These are phyloP conservation scores for Ceratocystis diversiconidia DNA, from an alignment of 2,329 filamentous ascomycete genomes.

Conservation along the genomic window DNA sequence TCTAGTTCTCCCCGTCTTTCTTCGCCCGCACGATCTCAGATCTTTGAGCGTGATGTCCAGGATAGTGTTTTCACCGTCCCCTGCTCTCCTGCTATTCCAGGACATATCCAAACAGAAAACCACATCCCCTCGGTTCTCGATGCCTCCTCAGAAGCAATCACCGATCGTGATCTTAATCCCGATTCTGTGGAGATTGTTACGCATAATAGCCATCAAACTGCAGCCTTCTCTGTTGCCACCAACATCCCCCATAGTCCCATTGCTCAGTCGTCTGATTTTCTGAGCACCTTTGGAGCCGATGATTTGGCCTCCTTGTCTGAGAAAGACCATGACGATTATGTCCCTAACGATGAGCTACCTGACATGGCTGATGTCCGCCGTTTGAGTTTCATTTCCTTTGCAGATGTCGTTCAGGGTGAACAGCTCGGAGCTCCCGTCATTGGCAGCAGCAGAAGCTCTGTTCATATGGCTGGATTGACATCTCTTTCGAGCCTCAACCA, in stretches of 20 bases:
- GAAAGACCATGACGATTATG: conserved; percentile 41
- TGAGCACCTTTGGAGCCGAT: conserved; percentile 39
- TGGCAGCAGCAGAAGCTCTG: conserved; percentile 49
- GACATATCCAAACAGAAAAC: conserved; percentile 88
- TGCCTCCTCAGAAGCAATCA: conserved; percentile 83
- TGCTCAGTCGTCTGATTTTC: conserved; percentile 28
- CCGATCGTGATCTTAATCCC: conserved; percentile 68
- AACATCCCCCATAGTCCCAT: conserved; percentile 26
- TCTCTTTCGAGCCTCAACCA: conserved; percentile 44
- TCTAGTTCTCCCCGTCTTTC: conserved; percentile 60
- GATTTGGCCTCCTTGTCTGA: conserved; percentile 42
- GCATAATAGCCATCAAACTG: conserved; percentile 69
- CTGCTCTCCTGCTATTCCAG: conserved; percentile 72
- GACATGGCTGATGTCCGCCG: conserved; percentile 56
- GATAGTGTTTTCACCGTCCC: conserved; percentile 55
- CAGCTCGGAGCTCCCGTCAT: conserved; percentile 44
- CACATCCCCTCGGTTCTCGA: conserved; percentile 84
- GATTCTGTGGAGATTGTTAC: conserved; percentile 89
- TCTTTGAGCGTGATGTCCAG: conserved; percentile 92
- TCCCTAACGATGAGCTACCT: conserved; percentile 46
- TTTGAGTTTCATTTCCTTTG: conserved; percentile 90
- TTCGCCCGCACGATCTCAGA: conserved; percentile 64
- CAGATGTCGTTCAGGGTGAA: conserved; percentile 81
- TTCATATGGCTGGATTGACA: conserved; percentile 54
- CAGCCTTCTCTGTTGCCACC: conserved; percentile 49